Conservation (phyloP, 2,329 filamentous ascomycete genomes). For the Volutella citrinella region DNA sequence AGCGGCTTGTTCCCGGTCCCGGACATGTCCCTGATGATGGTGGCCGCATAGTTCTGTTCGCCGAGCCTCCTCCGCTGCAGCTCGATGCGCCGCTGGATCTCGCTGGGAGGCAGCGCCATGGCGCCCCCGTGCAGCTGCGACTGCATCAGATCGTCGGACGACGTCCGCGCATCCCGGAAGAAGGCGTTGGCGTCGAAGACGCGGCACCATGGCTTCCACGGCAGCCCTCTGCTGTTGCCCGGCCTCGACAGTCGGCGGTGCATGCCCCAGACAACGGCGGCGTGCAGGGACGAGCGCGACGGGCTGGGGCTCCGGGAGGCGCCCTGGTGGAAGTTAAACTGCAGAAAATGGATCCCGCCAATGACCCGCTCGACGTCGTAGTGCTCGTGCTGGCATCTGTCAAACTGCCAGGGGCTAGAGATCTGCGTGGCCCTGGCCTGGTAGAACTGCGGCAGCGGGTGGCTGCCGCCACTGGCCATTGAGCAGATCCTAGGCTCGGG, state of each 20-base stretch:
- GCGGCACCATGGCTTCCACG: conserved; percentile 18
- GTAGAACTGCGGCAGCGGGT: conserved; percentile 16
- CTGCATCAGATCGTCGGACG: background rate
- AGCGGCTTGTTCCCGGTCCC: conserved; percentile 10
- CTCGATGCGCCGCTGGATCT: conserved; percentile 13
- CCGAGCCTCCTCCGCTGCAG: conserved; percentile 12
- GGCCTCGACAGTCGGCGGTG: conserved; percentile 1
- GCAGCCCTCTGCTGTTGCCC: background rate
- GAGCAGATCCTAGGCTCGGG: background rate
- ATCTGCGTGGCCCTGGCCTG: conserved; percentile 10
- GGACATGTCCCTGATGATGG: background rate
- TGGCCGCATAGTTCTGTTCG: background rate
- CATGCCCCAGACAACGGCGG: conserved; percentile 19
- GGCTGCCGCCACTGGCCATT: conserved; percentile 8
- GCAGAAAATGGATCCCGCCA: conserved; percentile 19
- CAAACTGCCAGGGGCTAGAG: conserved; percentile 17
- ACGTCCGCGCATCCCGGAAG: conserved; percentile 4
- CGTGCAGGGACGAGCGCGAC: too few species aligned
- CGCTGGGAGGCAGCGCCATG: conserved; percentile 5
- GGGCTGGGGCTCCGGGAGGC: background rate
- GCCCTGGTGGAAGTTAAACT: conserved; percentile 2
- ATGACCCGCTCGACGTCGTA: conserved; percentile 9
- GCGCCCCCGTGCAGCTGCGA: conserved; percentile 9
- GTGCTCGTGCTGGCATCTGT: conserved; percentile 10
- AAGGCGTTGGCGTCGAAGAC: conserved; percentile 14